These are phyloP conservation scores for Aureobasidium sp. DNA, from an alignment of 2,329 filamentous ascomycete species.

Conservation along the genomic window DNA sequence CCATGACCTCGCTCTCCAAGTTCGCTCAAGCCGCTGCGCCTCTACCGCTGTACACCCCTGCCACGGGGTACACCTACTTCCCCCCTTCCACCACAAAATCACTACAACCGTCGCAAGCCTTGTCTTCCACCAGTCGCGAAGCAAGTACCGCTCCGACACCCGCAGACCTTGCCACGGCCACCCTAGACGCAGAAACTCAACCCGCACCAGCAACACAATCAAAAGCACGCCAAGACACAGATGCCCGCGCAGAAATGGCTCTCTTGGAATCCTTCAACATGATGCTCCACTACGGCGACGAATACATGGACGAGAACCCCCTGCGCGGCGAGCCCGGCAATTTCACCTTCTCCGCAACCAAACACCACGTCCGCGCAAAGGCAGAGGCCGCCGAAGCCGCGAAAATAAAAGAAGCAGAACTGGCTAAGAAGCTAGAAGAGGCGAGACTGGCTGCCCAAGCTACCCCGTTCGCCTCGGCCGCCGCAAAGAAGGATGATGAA, in stretches of 20 bases:
- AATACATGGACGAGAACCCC: slow-evolving; percentile 59
- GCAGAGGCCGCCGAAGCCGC: slow-evolving; percentile 31
- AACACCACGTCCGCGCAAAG: slow-evolving; percentile 36
- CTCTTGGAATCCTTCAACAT: slow-evolving; percentile 35
- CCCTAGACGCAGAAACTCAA: slow-evolving; percentile 1
- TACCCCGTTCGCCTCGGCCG: slow-evolving; percentile 1
- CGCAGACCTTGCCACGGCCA: neutral
- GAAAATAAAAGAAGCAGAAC: slow-evolving; percentile 26
- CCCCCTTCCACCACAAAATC: slow-evolving; percentile 32
- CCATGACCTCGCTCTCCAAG: slow-evolving; percentile 49
- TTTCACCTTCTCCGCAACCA: slow-evolving; percentile 49
- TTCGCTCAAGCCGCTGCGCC: slow-evolving; percentile 47
- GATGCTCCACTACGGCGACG: slow-evolving; percentile 46
- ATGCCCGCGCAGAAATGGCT: slow-evolving; percentile 35
- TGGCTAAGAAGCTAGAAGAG: slow-evolving; percentile 21
- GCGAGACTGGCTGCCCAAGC: slow-evolving; percentile 30
- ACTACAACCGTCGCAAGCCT: slow-evolving; percentile 30
- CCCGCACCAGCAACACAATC: neutral
- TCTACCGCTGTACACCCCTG: slow-evolving; percentile 52
- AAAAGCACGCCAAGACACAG: neutral
- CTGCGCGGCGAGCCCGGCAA: slow-evolving; percentile 56
- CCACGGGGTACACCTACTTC: slow-evolving; percentile 54
- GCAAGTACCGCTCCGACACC: slow-evolving; percentile 32
- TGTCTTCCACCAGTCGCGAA: slow-evolving; percentile 38
- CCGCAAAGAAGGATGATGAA: neutral